Percentiles rank a stretch among this genome's conserved stretches.
phyloP scores from a whole-genome alignment of 2,329 filamentous ascomycete genomes.

The Botrytis byssoidea region DNA sequence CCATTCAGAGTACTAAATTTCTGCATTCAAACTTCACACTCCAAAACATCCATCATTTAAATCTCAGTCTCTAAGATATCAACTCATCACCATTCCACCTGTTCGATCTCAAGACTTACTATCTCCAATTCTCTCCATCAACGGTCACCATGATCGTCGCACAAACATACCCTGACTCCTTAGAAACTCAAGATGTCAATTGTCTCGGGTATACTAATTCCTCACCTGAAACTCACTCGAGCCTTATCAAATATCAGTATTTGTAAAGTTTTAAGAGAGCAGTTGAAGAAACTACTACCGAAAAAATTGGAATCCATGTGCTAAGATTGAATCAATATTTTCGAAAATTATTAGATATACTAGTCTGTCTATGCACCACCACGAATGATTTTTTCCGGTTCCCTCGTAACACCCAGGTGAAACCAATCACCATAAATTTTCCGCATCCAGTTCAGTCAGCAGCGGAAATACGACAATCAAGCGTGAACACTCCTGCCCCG shows the following conservation, averaged over 20 bases:
- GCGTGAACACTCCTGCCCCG: background rate
- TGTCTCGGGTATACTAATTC: background rate
- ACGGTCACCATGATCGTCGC: rapidly evolving
- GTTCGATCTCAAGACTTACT: too few species aligned
- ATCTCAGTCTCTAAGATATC: too few species aligned
- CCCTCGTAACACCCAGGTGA: background rate
- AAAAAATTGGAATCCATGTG: background rate
- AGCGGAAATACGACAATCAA: too few species aligned
- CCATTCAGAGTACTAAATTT: too few species aligned
- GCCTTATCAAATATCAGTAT: background rate
- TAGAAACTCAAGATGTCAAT: background rate
- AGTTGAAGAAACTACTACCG: rapidly evolving
- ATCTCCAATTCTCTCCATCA: too few species aligned
- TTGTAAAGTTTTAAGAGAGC: rapidly evolving
- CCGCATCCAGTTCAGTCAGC: too few species aligned
- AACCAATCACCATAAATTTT: too few species aligned
- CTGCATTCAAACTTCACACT: too few species aligned
- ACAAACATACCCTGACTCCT: background rate
- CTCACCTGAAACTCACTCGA: background rate
- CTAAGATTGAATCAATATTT: background rate
- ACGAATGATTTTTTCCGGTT: background rate
- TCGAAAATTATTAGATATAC: background rate
- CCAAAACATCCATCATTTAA: too few species aligned
- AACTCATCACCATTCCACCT: too few species aligned
- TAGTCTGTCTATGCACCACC: background rate